Evolutionary conservation across 1,139 yeast genomes (phyloP).

Genomic region (Chernovozyma sophiae-reginae): DNA sequence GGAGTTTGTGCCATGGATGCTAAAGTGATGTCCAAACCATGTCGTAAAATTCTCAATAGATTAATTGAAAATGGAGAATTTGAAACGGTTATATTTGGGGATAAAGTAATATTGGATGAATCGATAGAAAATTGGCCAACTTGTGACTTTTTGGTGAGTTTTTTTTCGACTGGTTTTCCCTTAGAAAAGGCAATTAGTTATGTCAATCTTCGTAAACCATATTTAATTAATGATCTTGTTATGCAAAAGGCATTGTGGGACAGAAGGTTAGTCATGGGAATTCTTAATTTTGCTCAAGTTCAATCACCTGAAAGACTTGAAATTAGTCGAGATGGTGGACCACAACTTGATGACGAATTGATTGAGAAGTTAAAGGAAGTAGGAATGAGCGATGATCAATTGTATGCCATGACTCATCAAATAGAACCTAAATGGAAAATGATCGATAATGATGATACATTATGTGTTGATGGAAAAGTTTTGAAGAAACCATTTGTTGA

Average conservation of each 20-base stretch:
- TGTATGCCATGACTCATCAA: slow-evolving; percentile 58
- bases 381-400: slow-evolving; percentile 39
- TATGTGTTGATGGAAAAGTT: slow-evolving; percentile 67
- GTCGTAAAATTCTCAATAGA: slow-evolving; percentile 83
- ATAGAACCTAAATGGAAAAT: slow-evolving; percentile 81
- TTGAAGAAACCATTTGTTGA: slow-evolving; percentile 92
- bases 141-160: slow-evolving; percentile 89
- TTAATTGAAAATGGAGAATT: slow-evolving; percentile 92
- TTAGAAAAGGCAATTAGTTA: slow-evolving; percentile 91
- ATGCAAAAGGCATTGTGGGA: slow-evolving; percentile 97
- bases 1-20: slow-evolving; percentile 99
- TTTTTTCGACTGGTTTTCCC: slow-evolving; percentile 95
- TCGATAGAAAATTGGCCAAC: slow-evolving; percentile 96
- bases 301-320: slow-evolving; percentile 87
- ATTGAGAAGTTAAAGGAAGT: slow-evolving; percentile 39
- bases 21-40: slow-evolving; percentile 93
- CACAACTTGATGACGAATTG: slow-evolving; percentile 64
- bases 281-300: slow-evolving; percentile 79
- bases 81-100: slow-evolving; percentile 96
- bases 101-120: slow-evolving; percentile 93
- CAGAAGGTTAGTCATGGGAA: slow-evolving; percentile 77
- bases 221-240: slow-evolving; percentile 78
- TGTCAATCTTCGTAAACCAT: slow-evolving; percentile 87
- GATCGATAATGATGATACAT: slow-evolving; percentile 85
- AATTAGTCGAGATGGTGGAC: slow-evolving; percentile 96